Conservation (phyloP, 1,139 yeast genomes). For the Yamadazyma spencermartinsiae region DNA sequence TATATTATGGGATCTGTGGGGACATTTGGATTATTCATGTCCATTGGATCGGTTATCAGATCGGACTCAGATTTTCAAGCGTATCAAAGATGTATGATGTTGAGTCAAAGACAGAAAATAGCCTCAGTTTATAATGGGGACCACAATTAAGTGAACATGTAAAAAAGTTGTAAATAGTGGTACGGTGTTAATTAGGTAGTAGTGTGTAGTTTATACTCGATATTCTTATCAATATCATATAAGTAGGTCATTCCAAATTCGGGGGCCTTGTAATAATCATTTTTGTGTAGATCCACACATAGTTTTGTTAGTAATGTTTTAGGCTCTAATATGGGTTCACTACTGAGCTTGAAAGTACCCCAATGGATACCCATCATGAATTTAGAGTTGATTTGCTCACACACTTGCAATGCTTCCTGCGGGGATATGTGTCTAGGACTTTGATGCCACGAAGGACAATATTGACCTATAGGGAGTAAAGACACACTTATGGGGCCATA, state of each 20-base stretch:
- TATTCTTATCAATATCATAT: slow-evolving; percentile 28
- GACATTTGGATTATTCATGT: slow-evolving; percentile 94
- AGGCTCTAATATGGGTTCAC: slow-evolving; percentile 87
- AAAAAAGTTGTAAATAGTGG: slow-evolving; percentile 1
- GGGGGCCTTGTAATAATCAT: slow-evolving; percentile 31
- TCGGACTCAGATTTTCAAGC: slow-evolving; percentile 58
- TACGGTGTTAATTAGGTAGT: slow-evolving; percentile 1
- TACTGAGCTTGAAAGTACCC: slow-evolving; percentile 91
- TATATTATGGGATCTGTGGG: slow-evolving; percentile 97
- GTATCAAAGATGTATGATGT: slow-evolving; percentile 38
- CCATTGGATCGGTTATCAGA: slow-evolving; percentile 90
- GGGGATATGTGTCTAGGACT: slow-evolving; percentile 88
- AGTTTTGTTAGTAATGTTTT: slow-evolving; percentile 38
- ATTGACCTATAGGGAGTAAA: slow-evolving; percentile 89
- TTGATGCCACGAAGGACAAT: slow-evolving; percentile 94
- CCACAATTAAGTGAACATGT: slow-evolving; percentile 2
- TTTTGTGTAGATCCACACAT: slow-evolving; percentile 21
- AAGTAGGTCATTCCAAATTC: slow-evolving; percentile 45
- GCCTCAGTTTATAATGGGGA: slow-evolving; percentile 2
- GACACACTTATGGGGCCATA: slow-evolving; percentile 70
- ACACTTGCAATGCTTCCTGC: slow-evolving; percentile 67
- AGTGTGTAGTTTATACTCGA: slow-evolving; percentile 10
- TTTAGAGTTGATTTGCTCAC: slow-evolving; percentile 59
- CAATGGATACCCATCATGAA: slow-evolving; percentile 88
- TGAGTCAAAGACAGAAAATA: slow-evolving; percentile 28